Percentiles rank a stretch among this genome's conserved stretches.
Conservation (phyloP, 108 stramenopile genomes). For the Aurantiochytrium sp. region DNA sequence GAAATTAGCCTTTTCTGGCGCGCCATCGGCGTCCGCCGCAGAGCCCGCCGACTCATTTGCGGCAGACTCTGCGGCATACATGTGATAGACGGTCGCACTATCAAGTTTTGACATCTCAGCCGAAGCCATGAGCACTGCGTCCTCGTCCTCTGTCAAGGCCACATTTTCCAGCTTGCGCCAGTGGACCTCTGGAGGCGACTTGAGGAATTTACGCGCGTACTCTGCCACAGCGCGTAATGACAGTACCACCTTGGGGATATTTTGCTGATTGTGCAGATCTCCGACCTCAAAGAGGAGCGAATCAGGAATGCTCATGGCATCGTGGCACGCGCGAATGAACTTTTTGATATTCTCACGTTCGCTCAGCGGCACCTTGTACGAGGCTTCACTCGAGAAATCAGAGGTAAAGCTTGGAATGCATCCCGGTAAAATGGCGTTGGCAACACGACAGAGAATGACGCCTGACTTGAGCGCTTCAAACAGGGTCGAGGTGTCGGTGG, state of each 20-base stretch:
- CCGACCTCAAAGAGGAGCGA: background rate
- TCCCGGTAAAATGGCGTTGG: background rate
- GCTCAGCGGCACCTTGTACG: background rate
- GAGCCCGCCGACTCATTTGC: background rate
- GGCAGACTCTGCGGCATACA: background rate
- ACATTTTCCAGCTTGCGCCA: background rate
- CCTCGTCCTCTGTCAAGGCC: background rate
- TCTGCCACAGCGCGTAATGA: background rate
- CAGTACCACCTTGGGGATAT: constrained; percentile 5
- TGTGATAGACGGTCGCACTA: background rate
- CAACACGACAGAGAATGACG: background rate
- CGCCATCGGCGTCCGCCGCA: background rate
- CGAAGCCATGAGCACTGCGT: background rate
- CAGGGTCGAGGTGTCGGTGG: background rate
- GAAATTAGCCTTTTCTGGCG: background rate
- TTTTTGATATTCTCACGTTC: background rate
- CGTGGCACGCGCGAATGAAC: background rate
- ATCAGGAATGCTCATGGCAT: constrained; percentile 15
- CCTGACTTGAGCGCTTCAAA: background rate
- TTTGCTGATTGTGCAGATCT: constrained; percentile 9
- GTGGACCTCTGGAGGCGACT: background rate
- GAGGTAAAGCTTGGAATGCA: background rate
- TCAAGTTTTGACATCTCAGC: background rate
- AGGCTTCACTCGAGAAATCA: background rate
- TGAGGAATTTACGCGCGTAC: background rate